These are phyloP conservation scores for Mycena belliarum DNA, from an alignment of 768 basidiomycete species.

Conservation along the genomic window DNA sequence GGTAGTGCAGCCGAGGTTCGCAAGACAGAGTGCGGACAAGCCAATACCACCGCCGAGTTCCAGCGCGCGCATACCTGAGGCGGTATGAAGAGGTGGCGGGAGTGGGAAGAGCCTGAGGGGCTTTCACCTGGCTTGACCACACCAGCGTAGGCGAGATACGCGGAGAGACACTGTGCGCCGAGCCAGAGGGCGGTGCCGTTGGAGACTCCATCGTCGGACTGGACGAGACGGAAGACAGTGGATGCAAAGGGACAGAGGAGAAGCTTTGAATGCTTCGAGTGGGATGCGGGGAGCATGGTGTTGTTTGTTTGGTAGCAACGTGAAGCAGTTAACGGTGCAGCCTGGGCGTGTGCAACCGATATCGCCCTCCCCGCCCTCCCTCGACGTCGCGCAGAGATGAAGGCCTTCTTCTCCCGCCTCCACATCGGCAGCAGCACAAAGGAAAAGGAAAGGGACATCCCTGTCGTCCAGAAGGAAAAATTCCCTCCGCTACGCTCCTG, in stretches of 20 bases:
- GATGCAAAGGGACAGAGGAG: constrained; percentile 46
- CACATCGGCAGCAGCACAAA: constrained; percentile 66
- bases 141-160: constrained; percentile 49
- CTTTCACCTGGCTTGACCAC: constrained; percentile 5
- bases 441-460: constrained; percentile 60
- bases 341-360: too few species aligned
- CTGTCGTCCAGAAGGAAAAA: constrained; percentile 53
- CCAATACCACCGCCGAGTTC: constrained; percentile 88
- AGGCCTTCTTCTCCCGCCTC: constrained; percentile 79
- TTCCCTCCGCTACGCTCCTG: constrained; percentile 69
- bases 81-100: neutral
- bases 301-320: constrained; percentile 6
- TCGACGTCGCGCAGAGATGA: too few species aligned
- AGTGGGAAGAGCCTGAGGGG: neutral
- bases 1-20: constrained; percentile 64
- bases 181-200: constrained; percentile 89
- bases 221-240: constrained; percentile 48
- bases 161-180: constrained; percentile 71
- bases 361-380: too few species aligned
- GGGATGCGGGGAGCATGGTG: constrained; percentile 51
- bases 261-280: constrained; percentile 59
- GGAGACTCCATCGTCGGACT: constrained; percentile 59
- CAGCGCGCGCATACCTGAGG: constrained; percentile 45
- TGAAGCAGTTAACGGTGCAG: constrained; percentile 16
- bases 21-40: constrained; percentile 41